A percentile compares a stretch with the other conserved stretches of the same genome.
Evolutionary conservation across 176 grass and related monocot genomes (phyloP).

Genomic region (Saccharum officinarum): DNA sequence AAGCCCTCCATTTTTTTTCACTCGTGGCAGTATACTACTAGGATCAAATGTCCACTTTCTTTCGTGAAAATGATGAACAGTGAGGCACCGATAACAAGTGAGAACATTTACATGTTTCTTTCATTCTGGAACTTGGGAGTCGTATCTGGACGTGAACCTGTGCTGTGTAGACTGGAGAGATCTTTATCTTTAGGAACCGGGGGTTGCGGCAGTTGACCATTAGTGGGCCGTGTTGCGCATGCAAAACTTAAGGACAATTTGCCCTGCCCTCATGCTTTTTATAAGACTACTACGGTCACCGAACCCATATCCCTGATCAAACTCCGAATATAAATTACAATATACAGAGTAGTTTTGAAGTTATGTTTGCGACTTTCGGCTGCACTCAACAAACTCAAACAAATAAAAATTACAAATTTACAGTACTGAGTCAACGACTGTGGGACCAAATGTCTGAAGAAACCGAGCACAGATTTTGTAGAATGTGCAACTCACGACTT

Average conservation of each 20-base stretch:
- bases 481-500: neutral
- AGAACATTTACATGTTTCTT: neutral
- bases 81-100: neutral
- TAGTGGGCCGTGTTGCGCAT: neutral
- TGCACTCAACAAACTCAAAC: neutral
- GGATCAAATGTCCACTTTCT: neutral
- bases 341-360: neutral
- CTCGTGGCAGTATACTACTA: neutral
- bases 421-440: neutral
- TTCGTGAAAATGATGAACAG: neutral
- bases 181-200: neutral
- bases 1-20: neutral
- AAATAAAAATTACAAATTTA: neutral
- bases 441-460: neutral
- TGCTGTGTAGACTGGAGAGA: neutral
- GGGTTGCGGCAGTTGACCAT: slow-evolving; percentile 7
- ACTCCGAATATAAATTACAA: neutral
- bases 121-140: neutral
- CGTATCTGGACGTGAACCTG: slow-evolving; percentile 23
- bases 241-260: neutral
- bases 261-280: neutral
- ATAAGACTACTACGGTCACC: neutral
- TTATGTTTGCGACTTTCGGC: neutral
- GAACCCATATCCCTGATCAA: neutral
- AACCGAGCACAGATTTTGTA: neutral